Evolutionary conservation across 2,329 filamentous ascomycete genomes (phyloP).

Genomic region (Pseudogymnoascus sp.): DNA sequence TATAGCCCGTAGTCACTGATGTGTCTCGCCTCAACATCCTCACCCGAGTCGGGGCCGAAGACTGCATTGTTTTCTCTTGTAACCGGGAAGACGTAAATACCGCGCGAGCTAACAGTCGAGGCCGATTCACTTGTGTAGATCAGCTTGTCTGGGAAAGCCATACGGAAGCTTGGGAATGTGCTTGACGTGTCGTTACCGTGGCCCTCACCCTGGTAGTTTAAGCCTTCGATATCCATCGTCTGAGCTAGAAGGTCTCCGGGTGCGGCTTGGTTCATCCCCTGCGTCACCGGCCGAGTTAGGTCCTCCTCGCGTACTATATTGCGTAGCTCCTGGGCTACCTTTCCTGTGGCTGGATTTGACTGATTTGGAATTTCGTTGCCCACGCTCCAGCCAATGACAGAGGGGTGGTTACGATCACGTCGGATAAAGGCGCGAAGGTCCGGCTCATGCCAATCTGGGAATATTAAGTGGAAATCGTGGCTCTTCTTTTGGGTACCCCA

Average conservation of each 20-base stretch:
- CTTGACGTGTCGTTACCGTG: constrained; percentile 29
- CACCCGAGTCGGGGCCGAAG: constrained; percentile 34
- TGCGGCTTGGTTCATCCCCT: constrained; percentile 40
- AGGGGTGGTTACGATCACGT: constrained; percentile 49
- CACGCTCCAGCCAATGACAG: constrained; percentile 44
- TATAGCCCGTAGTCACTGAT: constrained; percentile 49
- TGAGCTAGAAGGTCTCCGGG: constrained; percentile 34
- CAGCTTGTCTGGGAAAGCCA: constrained; percentile 40
- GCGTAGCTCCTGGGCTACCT: constrained; percentile 31
- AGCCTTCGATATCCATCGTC: constrained; percentile 40
- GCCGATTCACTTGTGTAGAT: constrained; percentile 38
- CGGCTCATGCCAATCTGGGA: constrained; percentile 46
- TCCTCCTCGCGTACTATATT: constrained; percentile 42
- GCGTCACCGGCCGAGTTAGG: constrained; percentile 37
- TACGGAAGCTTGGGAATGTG: constrained; percentile 38
- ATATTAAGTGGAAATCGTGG: constrained; percentile 46
- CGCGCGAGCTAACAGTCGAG: constrained; percentile 42
- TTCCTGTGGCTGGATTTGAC: constrained; percentile 28
- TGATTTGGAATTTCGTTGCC: constrained; percentile 50
- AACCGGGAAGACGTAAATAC: constrained; percentile 47
- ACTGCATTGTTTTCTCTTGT: constrained; percentile 32
- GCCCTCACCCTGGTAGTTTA: constrained; percentile 52
- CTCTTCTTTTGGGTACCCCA: constrained; percentile 41
- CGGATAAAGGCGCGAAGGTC: constrained; percentile 45
- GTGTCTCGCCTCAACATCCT: constrained; percentile 30